These are phyloP conservation scores for Heterobasidion irregulare DNA, from an alignment of 1,284 basidiomycete species.

Conservation along the genomic window DNA sequence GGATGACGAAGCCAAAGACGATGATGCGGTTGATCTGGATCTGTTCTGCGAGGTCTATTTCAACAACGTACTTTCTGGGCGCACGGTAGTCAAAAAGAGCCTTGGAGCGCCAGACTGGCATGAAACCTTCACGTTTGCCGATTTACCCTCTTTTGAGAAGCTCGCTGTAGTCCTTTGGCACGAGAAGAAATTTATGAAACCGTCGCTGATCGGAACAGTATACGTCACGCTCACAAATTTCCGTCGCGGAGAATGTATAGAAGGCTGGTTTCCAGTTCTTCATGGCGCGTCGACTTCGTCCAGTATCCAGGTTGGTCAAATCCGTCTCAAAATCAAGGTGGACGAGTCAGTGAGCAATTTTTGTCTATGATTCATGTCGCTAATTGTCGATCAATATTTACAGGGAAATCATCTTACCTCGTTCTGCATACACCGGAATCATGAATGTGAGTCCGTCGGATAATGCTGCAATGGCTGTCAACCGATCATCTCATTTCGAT, in stretches of 20 bases:
- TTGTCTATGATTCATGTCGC: constrained; percentile 7
- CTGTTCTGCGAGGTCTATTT: constrained; percentile 65
- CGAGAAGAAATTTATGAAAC: constrained; percentile 56
- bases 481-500: background rate
- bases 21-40: constrained; percentile 54
- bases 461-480: constrained; percentile 6
- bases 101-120: constrained; percentile 67
- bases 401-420: constrained; percentile 71
- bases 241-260: constrained; percentile 59
- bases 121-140: constrained; percentile 64
- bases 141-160: constrained; percentile 63
- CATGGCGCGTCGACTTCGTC: constrained; percentile 36
- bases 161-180: constrained; percentile 57
- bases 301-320: constrained; percentile 61
- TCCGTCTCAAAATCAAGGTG: constrained; percentile 62
- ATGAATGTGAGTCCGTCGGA: constrained; percentile 11
- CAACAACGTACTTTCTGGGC: constrained; percentile 54
- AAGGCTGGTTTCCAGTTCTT: constrained; percentile 80
- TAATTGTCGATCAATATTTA: constrained; percentile 5
- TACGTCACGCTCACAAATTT: constrained; percentile 62
- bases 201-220: constrained; percentile 50
- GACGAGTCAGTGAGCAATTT: constrained; percentile 53
- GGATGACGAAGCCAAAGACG: constrained; percentile 14
- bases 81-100: constrained; percentile 65
- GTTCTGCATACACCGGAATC: constrained; percentile 43